phyloP scores from a whole-genome alignment of 805 yeast genomes.

The Candida saitoana region DNA sequence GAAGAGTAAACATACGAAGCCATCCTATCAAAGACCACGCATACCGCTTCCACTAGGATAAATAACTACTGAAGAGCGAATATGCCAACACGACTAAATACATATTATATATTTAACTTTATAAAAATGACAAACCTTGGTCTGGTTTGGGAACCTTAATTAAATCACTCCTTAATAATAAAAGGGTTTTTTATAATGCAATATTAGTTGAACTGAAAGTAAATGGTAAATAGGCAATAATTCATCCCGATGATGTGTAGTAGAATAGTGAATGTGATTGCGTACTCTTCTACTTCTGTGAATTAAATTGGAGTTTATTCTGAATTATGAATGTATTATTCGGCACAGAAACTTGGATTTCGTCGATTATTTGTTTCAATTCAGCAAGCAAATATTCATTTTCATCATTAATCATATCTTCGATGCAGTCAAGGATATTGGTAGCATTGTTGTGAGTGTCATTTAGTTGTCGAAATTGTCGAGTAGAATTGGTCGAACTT shows the following conservation, averaged over 20 bases:
- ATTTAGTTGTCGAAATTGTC: neutral
- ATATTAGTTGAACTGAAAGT: no score
- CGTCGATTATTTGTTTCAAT: conserved; percentile 1
- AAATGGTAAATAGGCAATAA: no score
- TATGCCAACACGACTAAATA: no score
- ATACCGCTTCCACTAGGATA: neutral
- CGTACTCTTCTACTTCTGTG: neutral
- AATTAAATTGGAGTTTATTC: neutral
- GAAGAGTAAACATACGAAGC: neutral
- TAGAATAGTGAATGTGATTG: neutral
- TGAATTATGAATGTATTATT: conserved; percentile 2
- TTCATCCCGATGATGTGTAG: no score
- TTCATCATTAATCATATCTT: conserved; percentile 4
- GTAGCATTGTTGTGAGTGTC: neutral
- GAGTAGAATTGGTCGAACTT: neutral
- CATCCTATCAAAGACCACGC: neutral
- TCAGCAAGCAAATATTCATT: conserved; percentile 1
- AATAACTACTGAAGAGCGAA: no score
- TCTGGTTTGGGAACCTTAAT: no score
- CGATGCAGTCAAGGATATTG: conserved; percentile 4
- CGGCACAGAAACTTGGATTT: conserved; percentile 1
- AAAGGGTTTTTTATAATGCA: no score
- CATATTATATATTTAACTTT: no score
- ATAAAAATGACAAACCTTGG: no score
- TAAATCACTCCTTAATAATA: no score